These are phyloP conservation scores for Prinsepia uniflora DNA, from an alignment of 306 rosid species.

Conservation along the genomic window DNA sequence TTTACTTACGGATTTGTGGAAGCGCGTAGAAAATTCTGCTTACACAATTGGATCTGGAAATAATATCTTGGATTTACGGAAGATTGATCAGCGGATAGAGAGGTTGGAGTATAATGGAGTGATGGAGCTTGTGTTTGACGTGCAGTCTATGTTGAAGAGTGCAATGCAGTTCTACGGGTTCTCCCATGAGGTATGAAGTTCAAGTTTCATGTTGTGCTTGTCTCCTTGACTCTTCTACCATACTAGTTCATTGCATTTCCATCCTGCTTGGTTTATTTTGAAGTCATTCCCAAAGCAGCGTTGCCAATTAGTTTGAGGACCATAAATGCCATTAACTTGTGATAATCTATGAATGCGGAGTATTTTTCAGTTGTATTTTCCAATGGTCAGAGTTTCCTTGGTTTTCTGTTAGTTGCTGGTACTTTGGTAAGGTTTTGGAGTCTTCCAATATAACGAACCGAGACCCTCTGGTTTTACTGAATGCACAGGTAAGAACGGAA, in stretches of 20 bases:
- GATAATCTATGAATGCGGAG: not conserved
- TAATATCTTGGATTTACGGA: slow-evolving; percentile 62
- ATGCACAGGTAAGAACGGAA: slow-evolving; percentile 70
- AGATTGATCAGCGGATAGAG: slow-evolving; percentile 84
- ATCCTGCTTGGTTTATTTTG: not conserved
- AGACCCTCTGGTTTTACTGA: slow-evolving; percentile 23
- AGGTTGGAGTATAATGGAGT: slow-evolving; percentile 76
- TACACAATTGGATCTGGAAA: slow-evolving; percentile 51
- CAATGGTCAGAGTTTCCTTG: not conserved
- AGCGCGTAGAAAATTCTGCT: slow-evolving; percentile 69
- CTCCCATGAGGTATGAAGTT: slow-evolving; percentile 73
- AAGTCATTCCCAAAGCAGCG: not conserved
- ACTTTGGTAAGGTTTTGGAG: not conserved
- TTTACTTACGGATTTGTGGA: slow-evolving; percentile 86
- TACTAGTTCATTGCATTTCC: slow-evolving; percentile 8
- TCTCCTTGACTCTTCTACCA: not conserved
- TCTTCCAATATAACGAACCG: not conserved
- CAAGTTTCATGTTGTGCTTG: slow-evolving; percentile 2
- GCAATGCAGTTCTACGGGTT: slow-evolving; percentile 76
- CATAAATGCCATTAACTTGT: not conserved
- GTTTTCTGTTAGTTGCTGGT: not conserved
- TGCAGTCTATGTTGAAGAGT: slow-evolving; percentile 81
- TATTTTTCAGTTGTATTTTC: not conserved
- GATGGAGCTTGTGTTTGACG: slow-evolving; percentile 83
- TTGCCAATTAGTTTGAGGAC: not conserved